Percentiles rank a stretch among this genome's conserved stretches.
phyloP scores from a whole-genome alignment of 495 filamentous ascomycete species.

The Hamigera avellanea region DNA sequence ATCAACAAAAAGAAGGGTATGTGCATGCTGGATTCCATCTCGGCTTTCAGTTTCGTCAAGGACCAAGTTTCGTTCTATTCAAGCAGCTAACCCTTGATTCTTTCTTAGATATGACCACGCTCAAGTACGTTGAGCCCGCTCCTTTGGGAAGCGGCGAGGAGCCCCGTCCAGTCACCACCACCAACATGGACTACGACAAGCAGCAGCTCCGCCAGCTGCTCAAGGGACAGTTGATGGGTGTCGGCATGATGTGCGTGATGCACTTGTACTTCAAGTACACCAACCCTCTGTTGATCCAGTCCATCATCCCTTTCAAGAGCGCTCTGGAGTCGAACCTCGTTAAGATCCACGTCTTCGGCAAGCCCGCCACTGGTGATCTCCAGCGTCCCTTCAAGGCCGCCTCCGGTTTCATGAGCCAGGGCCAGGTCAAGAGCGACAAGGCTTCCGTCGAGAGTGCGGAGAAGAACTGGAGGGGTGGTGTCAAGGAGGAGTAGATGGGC shows the following conservation, averaged over 20 bases:
- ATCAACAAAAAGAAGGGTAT: conserved; percentile 95
- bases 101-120: conserved; percentile 84
- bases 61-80: not conserved
- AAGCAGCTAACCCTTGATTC: conserved; percentile 1
- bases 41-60: conserved; percentile 1
- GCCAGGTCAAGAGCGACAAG: conserved; percentile 84
- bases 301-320: conserved; percentile 92
- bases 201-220: conserved; percentile 70
- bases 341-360: conserved; percentile 87
- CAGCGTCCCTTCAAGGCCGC: conserved; percentile 89
- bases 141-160: conserved; percentile 86
- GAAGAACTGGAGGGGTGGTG: conserved; percentile 73
- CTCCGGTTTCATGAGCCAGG: conserved; percentile 68
- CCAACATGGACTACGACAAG: conserved; percentile 84
- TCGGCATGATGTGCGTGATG: conserved; percentile 98
- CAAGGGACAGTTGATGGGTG: conserved; percentile 84
- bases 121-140: conserved; percentile 96
- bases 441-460: conserved; percentile 84
- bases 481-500: conserved; percentile 71
- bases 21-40: conserved; percentile 10
- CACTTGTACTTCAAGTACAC: conserved; percentile 98
- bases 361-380: conserved; percentile 83
- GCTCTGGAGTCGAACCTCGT: conserved; percentile 88
- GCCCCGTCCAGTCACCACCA: conserved; percentile 90
- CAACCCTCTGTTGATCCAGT: conserved; percentile 97